These are phyloP conservation scores for Phycomyces blakesleeanus DNA, from an alignment of 192 early-diverging fungal genomes.

Conservation along the genomic window DNA sequence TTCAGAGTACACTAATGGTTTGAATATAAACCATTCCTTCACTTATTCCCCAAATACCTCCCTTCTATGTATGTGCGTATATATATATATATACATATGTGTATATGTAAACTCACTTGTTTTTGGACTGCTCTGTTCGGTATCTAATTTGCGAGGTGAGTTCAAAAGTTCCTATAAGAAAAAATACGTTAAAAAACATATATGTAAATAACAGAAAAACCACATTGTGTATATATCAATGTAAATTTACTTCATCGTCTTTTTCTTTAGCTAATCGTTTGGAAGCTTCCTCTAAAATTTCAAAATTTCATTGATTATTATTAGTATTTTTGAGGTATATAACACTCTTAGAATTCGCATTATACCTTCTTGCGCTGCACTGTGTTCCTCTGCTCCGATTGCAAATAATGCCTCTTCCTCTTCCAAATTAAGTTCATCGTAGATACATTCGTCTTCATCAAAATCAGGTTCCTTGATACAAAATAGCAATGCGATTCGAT, in stretches of 20 bases:
- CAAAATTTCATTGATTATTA: constrained; percentile 15
- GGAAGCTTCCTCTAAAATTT: constrained; percentile 23
- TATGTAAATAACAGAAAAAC: no score
- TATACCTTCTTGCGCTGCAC: constrained; percentile 33
- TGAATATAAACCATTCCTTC: background rate
- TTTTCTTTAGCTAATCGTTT: constrained; percentile 38
- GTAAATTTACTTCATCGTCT: constrained; percentile 26
- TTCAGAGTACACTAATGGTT: background rate
- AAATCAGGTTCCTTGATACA: constrained; percentile 74
- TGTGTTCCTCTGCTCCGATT: constrained; percentile 67
- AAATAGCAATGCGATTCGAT: background rate
- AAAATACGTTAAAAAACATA: no score
- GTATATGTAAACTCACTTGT: background rate
- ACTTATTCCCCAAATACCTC: no score
- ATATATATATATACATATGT: background rate
- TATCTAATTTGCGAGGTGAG: background rate
- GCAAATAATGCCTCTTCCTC: constrained; percentile 84
- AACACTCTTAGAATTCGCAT: background rate
- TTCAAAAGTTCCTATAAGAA: no score
- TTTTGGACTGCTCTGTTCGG: background rate
- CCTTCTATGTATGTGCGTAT: background rate
- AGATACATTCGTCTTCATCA: constrained; percentile 89
- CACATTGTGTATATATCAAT: background rate
- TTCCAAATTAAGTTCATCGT: constrained; percentile 89
- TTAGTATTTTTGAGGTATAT: no score